These are phyloP conservation scores for Nannizziopsis barbatae DNA, from an alignment of 2,329 filamentous ascomycete genomes.

Conservation along the genomic window DNA sequence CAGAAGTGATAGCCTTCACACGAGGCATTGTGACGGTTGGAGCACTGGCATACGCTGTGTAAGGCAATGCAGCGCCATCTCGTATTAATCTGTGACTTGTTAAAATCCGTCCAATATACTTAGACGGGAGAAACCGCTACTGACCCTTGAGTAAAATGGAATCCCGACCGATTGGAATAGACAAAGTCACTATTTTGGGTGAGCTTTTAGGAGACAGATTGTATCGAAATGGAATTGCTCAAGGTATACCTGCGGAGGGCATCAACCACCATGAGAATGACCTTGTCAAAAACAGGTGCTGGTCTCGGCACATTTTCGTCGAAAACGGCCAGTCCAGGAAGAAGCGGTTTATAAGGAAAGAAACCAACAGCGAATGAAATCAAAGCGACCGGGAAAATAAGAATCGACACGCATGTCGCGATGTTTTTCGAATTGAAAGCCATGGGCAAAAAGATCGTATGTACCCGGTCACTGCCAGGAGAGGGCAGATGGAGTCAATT, in stretches of 20 bases:
- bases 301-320: conserved; percentile 44
- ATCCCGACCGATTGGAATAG: conserved; percentile 67
- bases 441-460: not conserved
- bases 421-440: not conserved
- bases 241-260: conserved; percentile 64
- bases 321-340: conserved; percentile 67
- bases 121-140: conserved; percentile 11
- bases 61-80: conserved; percentile 73
- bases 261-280: conserved; percentile 97
- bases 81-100: conserved; percentile 58
- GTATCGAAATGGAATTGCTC: not conserved
- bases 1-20: conserved; percentile 93
- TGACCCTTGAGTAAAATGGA: conserved; percentile 77
- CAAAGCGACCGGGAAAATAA: conserved; percentile 64
- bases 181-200: conserved; percentile 67
- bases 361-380: conserved; percentile 77
- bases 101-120: conserved; percentile 12
- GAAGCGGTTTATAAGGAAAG: conserved; percentile 93
- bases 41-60: conserved; percentile 90
- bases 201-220: conserved; percentile 1
- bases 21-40: conserved; percentile 98
- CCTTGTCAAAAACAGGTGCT: conserved; percentile 66
- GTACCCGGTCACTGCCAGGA: not conserved
- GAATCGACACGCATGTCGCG: conserved; percentile 48
- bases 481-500: not conserved